Evolutionary conservation across 2,329 filamentous ascomycete species (phyloP), one percentile per base, ranked within the genome.

Genomic region (Phoma sp.): DNA sequence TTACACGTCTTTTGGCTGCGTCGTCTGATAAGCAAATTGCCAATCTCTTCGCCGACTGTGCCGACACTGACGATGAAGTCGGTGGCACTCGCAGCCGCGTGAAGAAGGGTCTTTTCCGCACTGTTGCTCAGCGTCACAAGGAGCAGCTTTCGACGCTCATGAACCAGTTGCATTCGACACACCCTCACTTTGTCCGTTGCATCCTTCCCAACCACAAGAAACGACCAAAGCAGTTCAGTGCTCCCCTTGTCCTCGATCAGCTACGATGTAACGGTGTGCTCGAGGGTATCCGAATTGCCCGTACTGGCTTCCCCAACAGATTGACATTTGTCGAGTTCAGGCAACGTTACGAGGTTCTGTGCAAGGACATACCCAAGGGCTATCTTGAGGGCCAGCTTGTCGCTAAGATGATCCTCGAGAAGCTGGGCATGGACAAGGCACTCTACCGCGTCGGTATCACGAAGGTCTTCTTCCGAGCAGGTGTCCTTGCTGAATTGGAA

Each of bases 181-280:
- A 99, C 73, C 96, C 96, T 53, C 95, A 99, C 75, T 99, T 99
- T 72, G 95, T 99, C 25, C 90, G 95, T 39, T 99, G 95, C 72
- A 99, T 99, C 58, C 83, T 99, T 55, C 96, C 95, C 3, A 99
- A 99, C 71, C 95, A 99, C 80, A 97, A 96, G 77, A 99, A 99
- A 77, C 85, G 88, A 20, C 92, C 95, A 0, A 99, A 99, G 76
- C 90, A 93, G 71, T 92, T 98, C 75, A 91, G 90, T 69, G 91
- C 91, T 3, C 86, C 92, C 2, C 84, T 99, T n/a, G 96, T 99
- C 1, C 83, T 99, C 5, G 95, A 99, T 68, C 96, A 99, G 74
- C 80, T 99, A n/a, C 87, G 95, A 46, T 99, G 95, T 78, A 99
- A 99, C 73, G 95, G 95, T 89, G 95, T 99, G 2, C 82, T 99